Percentiles rank a stretch among this genome's conserved stretches.
Conservation (phyloP, 2,329 filamentous ascomycete genomes). For the Cercospora sp. region DNA sequence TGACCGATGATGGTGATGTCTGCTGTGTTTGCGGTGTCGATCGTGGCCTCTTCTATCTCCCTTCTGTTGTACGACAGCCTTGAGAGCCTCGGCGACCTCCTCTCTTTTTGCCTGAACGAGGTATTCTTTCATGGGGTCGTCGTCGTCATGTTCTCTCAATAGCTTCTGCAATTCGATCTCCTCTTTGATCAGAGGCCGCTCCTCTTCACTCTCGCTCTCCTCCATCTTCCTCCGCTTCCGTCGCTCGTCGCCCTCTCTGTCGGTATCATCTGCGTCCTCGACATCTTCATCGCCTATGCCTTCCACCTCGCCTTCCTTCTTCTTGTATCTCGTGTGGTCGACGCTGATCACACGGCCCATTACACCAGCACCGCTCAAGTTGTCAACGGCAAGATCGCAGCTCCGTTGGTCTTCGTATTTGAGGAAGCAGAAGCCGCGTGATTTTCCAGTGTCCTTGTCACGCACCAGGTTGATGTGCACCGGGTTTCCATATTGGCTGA, state of each 20-base stretch:
- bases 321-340: conserved; percentile 91
- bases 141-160: conserved; percentile 75
- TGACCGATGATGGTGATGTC: conserved; percentile 44
- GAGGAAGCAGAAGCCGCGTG: conserved; percentile 89
- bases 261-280: conserved; percentile 54
- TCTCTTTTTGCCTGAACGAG: conserved; percentile 88
- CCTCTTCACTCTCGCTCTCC: conserved; percentile 38
- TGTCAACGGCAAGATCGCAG: conserved; percentile 94
- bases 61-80: conserved; percentile 54
- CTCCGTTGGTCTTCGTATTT: conserved; percentile 98
- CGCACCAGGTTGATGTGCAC: conserved; percentile 88
- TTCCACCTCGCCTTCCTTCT: conserved; percentile 66
- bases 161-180: conserved; percentile 76
- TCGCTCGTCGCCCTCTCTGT: conserved; percentile 44
- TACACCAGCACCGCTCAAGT: conserved; percentile 82
- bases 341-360: conserved; percentile 79
- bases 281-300: conserved; percentile 48
- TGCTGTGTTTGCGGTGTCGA: conserved; percentile 46
- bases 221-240: conserved; percentile 43
- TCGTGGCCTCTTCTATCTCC: conserved; percentile 20
- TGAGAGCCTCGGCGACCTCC: conserved; percentile 72
- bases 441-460: conserved; percentile 95
- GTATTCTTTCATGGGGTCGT: conserved; percentile 96
- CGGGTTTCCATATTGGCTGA: conserved; percentile 95
- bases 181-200: conserved; percentile 70